Conservation (phyloP, 2,329 filamentous ascomycete species). For the Stemphylium lycopersici region DNA sequence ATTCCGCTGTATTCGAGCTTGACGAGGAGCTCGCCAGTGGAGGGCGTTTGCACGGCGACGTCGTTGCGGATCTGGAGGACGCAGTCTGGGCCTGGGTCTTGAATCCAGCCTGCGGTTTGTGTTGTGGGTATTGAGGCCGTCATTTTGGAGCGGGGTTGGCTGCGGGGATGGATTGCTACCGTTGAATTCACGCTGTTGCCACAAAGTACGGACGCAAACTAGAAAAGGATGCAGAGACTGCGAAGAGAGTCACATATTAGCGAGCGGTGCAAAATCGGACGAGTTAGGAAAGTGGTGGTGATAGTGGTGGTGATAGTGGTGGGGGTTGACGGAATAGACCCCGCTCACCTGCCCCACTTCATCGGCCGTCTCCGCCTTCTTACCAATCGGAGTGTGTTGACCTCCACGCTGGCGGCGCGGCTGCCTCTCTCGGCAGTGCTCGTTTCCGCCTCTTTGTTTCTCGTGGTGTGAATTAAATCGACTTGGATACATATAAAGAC, state of each 20-base stretch:
- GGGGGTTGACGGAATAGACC: background rate
- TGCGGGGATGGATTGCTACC: background rate
- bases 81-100: conserved; percentile 43
- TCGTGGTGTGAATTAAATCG: background rate
- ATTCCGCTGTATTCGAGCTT: conserved; percentile 57
- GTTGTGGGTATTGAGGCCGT: conserved; percentile 33
- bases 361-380: conserved; percentile 3
- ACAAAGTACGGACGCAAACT: background rate
- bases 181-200: no score
- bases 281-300: background rate
- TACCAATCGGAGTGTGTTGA: conserved; percentile 15
- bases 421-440: background rate
- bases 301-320: background rate
- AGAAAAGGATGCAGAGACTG: background rate
- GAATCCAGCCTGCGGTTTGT: conserved; percentile 48
- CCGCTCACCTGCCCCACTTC: conserved; percentile 8
- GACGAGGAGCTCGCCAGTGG: conserved; percentile 52
- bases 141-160: background rate
- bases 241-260: no score
- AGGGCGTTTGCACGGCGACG: conserved; percentile 47
- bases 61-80: conserved; percentile 46
- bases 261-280: background rate
- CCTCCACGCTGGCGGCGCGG: conserved; percentile 2
- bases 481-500: no score
- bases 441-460: background rate